Evolutionary conservation across 768 basidiomycete genomes (phyloP).

Genomic region (Pleurotus djamor): DNA sequence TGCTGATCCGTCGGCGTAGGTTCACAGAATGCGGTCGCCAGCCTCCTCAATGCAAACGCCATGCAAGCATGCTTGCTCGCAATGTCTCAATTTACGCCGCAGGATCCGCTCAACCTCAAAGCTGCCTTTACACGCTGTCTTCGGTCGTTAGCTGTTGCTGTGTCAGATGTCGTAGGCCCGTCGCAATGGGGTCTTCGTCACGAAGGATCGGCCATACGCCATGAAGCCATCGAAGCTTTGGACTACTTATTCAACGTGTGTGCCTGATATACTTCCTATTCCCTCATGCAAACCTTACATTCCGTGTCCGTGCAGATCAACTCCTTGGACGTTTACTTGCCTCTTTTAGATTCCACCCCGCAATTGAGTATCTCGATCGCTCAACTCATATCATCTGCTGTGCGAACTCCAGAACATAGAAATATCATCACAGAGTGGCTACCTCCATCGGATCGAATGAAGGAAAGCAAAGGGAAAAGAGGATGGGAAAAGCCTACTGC

Average conservation of each 20-base stretch:
- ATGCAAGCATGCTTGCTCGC: conserved; percentile 62
- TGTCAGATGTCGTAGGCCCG: conserved; percentile 70
- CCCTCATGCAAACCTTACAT: conserved; percentile 2
- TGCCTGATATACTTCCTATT: background rate
- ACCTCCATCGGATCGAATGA: conserved; percentile 51
- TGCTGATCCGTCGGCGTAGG: conserved; percentile 29
- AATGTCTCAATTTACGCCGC: conserved; percentile 43
- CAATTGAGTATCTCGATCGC: conserved; percentile 50
- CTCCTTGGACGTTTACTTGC: conserved; percentile 65
- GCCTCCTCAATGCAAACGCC: conserved; percentile 56
- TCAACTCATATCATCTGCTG: conserved; percentile 51
- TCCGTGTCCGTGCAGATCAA: conserved; percentile 37
- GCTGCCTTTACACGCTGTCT: conserved; percentile 65
- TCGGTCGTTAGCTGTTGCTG: conserved; percentile 52
- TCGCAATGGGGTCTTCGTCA: conserved; percentile 62
- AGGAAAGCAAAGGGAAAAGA: conserved; percentile 55
- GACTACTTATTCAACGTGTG: conserved; percentile 60
- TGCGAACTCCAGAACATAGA: conserved; percentile 51
- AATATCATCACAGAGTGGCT: conserved; percentile 57
- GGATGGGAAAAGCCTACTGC: conserved; percentile 72
- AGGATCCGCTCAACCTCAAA: conserved; percentile 37
- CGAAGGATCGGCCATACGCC: conserved; percentile 36
- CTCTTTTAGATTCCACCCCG: conserved; percentile 48
- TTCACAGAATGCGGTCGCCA: conserved; percentile 56
- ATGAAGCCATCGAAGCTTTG: conserved; percentile 55